phyloP scores from a whole-genome alignment of 345 rosid species.

The Eucalyptus curtisii region DNA sequence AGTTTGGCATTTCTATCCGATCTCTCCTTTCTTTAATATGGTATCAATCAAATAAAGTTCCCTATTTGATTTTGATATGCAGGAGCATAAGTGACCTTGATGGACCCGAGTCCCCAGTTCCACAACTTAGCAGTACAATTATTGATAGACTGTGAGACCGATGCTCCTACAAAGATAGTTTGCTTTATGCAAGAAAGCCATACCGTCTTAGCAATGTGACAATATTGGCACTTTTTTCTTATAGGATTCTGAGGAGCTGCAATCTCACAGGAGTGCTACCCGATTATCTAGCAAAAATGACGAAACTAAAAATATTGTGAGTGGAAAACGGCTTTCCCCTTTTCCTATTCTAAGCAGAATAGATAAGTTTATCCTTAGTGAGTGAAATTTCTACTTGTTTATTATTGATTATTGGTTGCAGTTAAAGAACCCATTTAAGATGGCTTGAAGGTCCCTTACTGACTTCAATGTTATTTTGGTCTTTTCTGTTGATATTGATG shows the following conservation, averaged over 20 bases:
- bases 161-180: background rate
- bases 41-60: background rate
- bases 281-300: slow-evolving; percentile 12
- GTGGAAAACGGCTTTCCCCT: background rate
- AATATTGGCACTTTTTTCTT: background rate
- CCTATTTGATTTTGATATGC: background rate
- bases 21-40: background rate
- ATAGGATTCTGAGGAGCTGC: slow-evolving; percentile 49
- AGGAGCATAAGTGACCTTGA: slow-evolving; percentile 3
- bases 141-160: background rate
- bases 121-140: background rate
- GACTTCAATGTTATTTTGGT: background rate
- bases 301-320: slow-evolving; percentile 19
- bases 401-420: background rate
- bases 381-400: background rate
- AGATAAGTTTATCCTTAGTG: background rate
- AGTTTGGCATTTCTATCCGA: background rate
- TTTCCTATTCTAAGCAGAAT: background rate
- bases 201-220: background rate
- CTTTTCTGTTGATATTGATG: background rate
- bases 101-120: background rate
- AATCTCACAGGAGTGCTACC: slow-evolving; percentile 35
- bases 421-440: no score
- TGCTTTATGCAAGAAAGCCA: background rate
- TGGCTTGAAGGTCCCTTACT: background rate